These are phyloP conservation scores for Deakozyma indianensis DNA, from an alignment of 805 yeast species.

Conservation along the genomic window DNA sequence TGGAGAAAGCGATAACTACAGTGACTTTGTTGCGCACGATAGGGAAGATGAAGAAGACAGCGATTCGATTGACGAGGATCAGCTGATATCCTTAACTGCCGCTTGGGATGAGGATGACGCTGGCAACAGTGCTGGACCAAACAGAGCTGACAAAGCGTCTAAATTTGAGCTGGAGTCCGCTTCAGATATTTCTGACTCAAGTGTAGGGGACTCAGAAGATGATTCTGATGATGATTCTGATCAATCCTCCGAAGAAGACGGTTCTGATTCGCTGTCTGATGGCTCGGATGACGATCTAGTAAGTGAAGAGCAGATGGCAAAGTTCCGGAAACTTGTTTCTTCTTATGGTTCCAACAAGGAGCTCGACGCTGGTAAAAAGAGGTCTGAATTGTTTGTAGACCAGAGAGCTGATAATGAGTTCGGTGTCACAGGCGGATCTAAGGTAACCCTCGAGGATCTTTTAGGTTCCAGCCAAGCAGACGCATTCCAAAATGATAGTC, in stretches of 20 bases:
- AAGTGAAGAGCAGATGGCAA: conserved; percentile 32
- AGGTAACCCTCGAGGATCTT: conserved; percentile 65
- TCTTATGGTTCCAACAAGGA: background rate
- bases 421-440: conserved; percentile 50
- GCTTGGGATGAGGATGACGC: conserved; percentile 76
- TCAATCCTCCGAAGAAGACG: conserved; percentile 11
- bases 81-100: conserved; percentile 65
- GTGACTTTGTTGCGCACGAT: conserved; percentile 39
- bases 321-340: background rate
- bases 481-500: conserved; percentile 6
- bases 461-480: conserved; percentile 26
- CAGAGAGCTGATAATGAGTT: conserved; percentile 55
- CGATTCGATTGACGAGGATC: conserved; percentile 60
- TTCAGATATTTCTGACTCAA: conserved; percentile 4
- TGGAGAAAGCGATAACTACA: conserved; percentile 63
- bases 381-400: conserved; percentile 36
- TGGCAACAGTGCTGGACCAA: conserved; percentile 18
- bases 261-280: conserved; percentile 14
- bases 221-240: conserved; percentile 9
- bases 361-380: conserved; percentile 21
- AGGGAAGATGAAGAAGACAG: conserved; percentile 45
- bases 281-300: conserved; percentile 31
- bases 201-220: conserved; percentile 5
- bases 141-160: background rate
- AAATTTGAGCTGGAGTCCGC: conserved; percentile 8